Conservation (phyloP, 768 basidiomycete species). For the Xerocomellus intermedius region DNA sequence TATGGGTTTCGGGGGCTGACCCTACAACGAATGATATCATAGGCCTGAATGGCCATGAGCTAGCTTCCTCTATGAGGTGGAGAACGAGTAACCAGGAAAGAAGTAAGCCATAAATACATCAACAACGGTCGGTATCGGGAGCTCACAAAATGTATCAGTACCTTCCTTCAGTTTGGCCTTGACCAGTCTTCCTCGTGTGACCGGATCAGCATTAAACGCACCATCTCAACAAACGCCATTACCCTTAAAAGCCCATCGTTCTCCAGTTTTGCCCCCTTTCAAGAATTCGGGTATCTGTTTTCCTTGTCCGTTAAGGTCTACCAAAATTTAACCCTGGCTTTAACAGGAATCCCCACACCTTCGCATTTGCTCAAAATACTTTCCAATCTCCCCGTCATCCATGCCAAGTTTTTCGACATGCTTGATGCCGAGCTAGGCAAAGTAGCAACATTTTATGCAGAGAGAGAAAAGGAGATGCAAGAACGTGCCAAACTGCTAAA, state of each 20-base stretch:
- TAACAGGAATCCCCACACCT: slow-evolving; percentile 14
- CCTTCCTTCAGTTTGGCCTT: slow-evolving; percentile 13
- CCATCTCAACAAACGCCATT: neutral
- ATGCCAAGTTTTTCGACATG: slow-evolving; percentile 71
- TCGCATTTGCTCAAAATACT: slow-evolving; percentile 49
- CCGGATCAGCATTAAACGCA: neutral
- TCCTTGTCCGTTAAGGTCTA: neutral
- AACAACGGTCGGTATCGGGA: neutral
- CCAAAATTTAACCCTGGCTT: neutral
- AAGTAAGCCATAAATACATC: slow-evolving; percentile 9
- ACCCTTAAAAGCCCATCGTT: neutral
- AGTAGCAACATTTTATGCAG: slow-evolving; percentile 79
- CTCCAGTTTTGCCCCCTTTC: slow-evolving; percentile 1
- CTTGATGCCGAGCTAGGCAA: slow-evolving; percentile 82
- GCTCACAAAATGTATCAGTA: slow-evolving; percentile 3
- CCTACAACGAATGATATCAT: neutral
- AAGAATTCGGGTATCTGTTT: slow-evolving; percentile 12
- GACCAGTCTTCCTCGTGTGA: slow-evolving; percentile 5
- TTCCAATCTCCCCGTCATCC: slow-evolving; percentile 54
- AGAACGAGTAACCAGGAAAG: slow-evolving; percentile 2
- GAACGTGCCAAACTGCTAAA: slow-evolving; percentile 47
- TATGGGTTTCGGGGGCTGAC: neutral
- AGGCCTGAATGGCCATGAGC: neutral
- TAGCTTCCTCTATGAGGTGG: neutral
- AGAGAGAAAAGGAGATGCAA: slow-evolving; percentile 63